A percentile compares a stretch with the other conserved stretches of the same genome.
phyloP scores from a whole-genome alignment of 1,284 basidiomycete genomes.

The Sanguinoderma infundibulare region DNA sequence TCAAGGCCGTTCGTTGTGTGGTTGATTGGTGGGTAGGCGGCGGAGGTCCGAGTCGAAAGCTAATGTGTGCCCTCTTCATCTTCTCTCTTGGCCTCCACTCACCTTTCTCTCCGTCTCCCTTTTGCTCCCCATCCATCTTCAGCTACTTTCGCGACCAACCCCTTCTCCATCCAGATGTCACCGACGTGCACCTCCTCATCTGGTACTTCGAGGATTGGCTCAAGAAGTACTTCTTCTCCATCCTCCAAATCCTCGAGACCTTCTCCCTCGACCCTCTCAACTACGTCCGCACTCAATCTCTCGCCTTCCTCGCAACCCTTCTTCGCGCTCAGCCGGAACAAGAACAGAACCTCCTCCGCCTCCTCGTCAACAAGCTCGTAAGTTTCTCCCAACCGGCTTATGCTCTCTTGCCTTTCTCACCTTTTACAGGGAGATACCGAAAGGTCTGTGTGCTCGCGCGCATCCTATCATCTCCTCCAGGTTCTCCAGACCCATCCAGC shows the following conservation, averaged over 20 bases:
- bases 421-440: constrained; percentile 82
- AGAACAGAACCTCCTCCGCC: constrained; percentile 92
- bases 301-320: constrained; percentile 74
- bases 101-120: not conserved
- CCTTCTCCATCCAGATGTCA: constrained; percentile 65
- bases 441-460: constrained; percentile 86
- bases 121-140: not conserved
- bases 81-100: not conserved
- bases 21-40: constrained; percentile 98
- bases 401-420: too few species aligned
- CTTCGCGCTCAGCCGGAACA: constrained; percentile 94
- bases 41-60: constrained; percentile 80
- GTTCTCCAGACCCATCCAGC: constrained; percentile 90
- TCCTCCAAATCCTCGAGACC: constrained; percentile 90
- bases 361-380: constrained; percentile 95
- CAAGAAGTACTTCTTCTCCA: constrained; percentile 95
- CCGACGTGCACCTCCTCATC: constrained; percentile 77
- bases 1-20: constrained; percentile 89
- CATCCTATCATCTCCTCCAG: constrained; percentile 89
- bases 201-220: constrained; percentile 98
- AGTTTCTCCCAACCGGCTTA: constrained; percentile 30
- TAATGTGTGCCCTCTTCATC: constrained; percentile 61
- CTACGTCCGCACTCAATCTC: constrained; percentile 76
- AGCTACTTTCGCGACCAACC: constrained; percentile 96
- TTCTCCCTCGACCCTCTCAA: constrained; percentile 88